These are phyloP conservation scores for Thelonectria discophora DNA, from an alignment of 2,329 filamentous ascomycete species.

Conservation along the genomic window DNA sequence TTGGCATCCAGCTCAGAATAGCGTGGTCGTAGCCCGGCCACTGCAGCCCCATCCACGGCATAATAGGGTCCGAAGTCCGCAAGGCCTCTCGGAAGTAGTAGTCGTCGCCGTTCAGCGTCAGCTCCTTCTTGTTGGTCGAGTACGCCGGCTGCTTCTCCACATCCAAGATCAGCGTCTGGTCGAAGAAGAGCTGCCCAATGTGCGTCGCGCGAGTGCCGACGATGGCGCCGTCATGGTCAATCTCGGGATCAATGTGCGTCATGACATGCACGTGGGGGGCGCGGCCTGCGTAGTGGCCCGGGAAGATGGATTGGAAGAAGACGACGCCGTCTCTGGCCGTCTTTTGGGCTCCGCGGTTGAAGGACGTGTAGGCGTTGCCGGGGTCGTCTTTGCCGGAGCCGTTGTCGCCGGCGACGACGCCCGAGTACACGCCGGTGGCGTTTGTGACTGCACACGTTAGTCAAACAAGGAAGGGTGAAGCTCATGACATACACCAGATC, in stretches of 20 bases:
- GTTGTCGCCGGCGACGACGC: slow-evolving; percentile 47
- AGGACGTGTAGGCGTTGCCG: slow-evolving; percentile 42
- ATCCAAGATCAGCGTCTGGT: slow-evolving; percentile 59
- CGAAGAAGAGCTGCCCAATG: slow-evolving; percentile 67
- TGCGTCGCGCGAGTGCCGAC: slow-evolving; percentile 57
- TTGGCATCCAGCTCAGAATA: slow-evolving; percentile 16
- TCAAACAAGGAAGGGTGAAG: neutral
- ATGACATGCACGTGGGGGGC: slow-evolving; percentile 48
- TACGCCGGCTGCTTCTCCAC: slow-evolving; percentile 58
- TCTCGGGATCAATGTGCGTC: slow-evolving; percentile 39
- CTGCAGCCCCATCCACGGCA: slow-evolving; percentile 9
- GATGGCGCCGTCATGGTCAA: slow-evolving; percentile 58
- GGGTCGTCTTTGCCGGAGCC: slow-evolving; percentile 39
- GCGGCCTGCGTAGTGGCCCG: slow-evolving; percentile 49
- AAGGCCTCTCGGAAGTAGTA: slow-evolving; percentile 3
- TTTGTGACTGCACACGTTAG: slow-evolving; percentile 1
- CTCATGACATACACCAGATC: slow-evolving; percentile 14
- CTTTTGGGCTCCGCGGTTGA: slow-evolving; percentile 46
- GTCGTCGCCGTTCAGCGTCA: slow-evolving; percentile 61
- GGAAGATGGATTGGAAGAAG: slow-evolving; percentile 48
- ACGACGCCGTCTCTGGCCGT: slow-evolving; percentile 47
- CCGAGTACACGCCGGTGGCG: slow-evolving; percentile 52
- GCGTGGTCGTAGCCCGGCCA: slow-evolving; percentile 1
- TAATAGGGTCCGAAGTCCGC: slow-evolving; percentile 10
- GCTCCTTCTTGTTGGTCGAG: slow-evolving; percentile 49